Percentiles rank a stretch among this genome's conserved stretches.
phyloP scores from a whole-genome alignment of 2,329 filamentous ascomycete species.

The Sclerotinia sclerotiorum region DNA sequence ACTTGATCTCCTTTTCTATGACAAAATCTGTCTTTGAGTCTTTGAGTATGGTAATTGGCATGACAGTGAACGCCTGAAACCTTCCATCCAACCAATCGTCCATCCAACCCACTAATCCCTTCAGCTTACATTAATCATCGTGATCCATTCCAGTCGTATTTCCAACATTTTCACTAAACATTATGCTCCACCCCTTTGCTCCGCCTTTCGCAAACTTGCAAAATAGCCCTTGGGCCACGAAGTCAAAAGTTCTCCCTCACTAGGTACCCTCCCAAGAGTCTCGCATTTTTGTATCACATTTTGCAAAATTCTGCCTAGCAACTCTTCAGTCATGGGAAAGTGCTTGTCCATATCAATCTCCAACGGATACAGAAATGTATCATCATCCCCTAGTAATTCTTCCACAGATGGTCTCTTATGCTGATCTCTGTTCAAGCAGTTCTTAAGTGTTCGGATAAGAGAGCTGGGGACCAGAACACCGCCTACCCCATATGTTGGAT shows the following conservation, averaged over 20 bases:
- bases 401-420: slow-evolving; percentile 63
- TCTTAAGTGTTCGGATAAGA: slow-evolving; percentile 60
- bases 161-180: not conserved
- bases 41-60: not conserved
- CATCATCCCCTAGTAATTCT: slow-evolving; percentile 57
- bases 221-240: slow-evolving; percentile 64
- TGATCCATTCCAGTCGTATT: slow-evolving; percentile 9
- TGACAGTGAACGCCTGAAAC: slow-evolving; percentile 6
- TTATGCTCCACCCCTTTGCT: slow-evolving; percentile 21
- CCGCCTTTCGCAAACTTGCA: slow-evolving; percentile 50
- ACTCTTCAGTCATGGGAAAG: slow-evolving; percentile 61
- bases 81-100: not conserved
- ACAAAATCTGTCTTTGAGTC: not conserved
- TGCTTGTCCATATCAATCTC: slow-evolving; percentile 52
- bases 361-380: slow-evolving; percentile 64
- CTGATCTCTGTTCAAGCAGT: slow-evolving; percentile 62
- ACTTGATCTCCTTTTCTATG: not conserved
- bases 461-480: slow-evolving; percentile 59
- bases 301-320: slow-evolving; percentile 61
- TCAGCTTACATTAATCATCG: not conserved
- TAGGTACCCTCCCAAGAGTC: slow-evolving; percentile 52
- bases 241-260: slow-evolving; percentile 55
- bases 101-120: not conserved
- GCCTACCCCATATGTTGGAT: slow-evolving; percentile 67
- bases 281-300: slow-evolving; percentile 60